Evolutionary conservation across 2,329 filamentous ascomycete species (phyloP).

Genomic region (Colletotrichum spaethianum): DNA sequence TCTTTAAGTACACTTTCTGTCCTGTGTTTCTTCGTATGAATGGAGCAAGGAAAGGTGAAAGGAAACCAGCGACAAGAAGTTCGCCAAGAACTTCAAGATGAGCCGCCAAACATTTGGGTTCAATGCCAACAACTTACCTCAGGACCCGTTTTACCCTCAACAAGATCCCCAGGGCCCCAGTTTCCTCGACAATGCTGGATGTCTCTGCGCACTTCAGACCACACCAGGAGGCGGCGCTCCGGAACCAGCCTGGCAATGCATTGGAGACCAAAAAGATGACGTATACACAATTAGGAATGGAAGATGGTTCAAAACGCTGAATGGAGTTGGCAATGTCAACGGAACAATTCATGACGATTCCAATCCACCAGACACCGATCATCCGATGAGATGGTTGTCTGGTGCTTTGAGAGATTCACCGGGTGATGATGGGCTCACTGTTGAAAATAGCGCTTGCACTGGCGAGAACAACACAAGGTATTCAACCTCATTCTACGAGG

Average conservation of each 20-base stretch:
- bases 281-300: constrained; percentile 54
- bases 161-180: constrained; percentile 49
- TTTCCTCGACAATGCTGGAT: constrained; percentile 58
- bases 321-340: constrained; percentile 44
- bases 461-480: constrained; percentile 57
- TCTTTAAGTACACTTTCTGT: background rate
- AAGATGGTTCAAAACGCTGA: constrained; percentile 57
- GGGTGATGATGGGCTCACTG: constrained; percentile 44
- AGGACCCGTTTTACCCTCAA: constrained; percentile 56
- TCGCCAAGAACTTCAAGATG: constrained; percentile 7
- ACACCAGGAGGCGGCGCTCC: constrained; percentile 40
- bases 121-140: constrained; percentile 45
- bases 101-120: constrained; percentile 10
- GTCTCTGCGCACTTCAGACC: constrained; percentile 54
- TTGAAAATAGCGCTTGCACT: constrained; percentile 58
- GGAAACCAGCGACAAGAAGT: background rate
- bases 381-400: constrained; percentile 50
- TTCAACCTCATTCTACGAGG: constrained; percentile 57
- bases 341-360: constrained; percentile 54
- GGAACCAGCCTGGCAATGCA: constrained; percentile 58
- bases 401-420: constrained; percentile 43
- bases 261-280: constrained; percentile 59
- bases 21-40: background rate
- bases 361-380: constrained; percentile 51
- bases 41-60: background rate